Base-by-base conservation (phyloP, 352 stramenopile genomes). In the Globisporangium nagaii region DNA sequence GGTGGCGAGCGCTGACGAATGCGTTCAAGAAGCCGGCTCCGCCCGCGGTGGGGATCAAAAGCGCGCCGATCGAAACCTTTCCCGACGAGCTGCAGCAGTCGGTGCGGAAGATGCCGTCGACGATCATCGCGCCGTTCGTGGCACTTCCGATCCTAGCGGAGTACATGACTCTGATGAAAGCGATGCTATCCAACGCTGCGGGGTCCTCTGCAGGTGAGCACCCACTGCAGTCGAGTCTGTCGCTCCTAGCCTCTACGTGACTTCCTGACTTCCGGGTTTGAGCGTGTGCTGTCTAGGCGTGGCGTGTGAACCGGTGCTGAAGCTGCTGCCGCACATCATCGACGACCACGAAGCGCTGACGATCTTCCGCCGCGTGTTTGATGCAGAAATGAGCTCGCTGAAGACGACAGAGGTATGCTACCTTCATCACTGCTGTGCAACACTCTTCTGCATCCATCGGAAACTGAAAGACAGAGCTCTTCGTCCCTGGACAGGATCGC, bases 131-230 rank as follows among this genome's bases (percentile, higher is more conserved):
- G 15, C 79, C 81, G 24, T 89, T 85, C 41, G 53, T 78, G 1
- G 67, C 79, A 2, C 66, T 92, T 13, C 75, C 79, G 2, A 83
- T 92, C 22, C 50, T 90, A 11, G 68, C 73, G 5, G 81, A 90
- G 44, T 90, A 88, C 53, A 92, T 92, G 81, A 56, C 35, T 10
- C 53, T 81, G 13, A 84, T 92, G 69, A 71, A 81, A 36, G 71
- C 57, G 20, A 78, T 69, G 17, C 65, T 92, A 27, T 75, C 71
- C 32, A 62, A 56, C 9, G 65, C 70, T 20, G 25, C 55, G 8
- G 60, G 65, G n/a, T 62, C 67, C 7, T 79, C 77, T 1, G 61
- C 73, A 65, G 66, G 79, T 88, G 36, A 27, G 55, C 27, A 0
- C 11, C 43, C 47, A 3, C 2, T n/a, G n/a, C n/a, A n/a, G n/a